Conservation (phyloP, 768 basidiomycete species). For the Hypsizygus marmoreus region DNA sequence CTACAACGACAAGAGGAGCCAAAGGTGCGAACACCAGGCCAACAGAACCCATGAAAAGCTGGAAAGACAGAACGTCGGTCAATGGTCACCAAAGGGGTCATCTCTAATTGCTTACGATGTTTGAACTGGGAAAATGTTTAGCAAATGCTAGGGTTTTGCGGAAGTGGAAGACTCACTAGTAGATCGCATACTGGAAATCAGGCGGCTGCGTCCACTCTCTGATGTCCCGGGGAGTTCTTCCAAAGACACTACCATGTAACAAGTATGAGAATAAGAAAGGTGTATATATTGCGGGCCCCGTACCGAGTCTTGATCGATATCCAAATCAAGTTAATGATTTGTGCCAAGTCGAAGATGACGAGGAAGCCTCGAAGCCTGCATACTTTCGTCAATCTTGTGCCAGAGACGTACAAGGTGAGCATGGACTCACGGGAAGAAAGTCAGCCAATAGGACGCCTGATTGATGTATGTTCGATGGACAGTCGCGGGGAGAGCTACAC, state of each 20-base stretch:
- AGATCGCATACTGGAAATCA: conserved; percentile 84
- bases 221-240: conserved; percentile 88
- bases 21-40: conserved; percentile 93
- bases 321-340: conserved; percentile 88
- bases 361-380: conserved; percentile 89
- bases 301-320: conserved; percentile 83
- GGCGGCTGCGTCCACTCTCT: conserved; percentile 90
- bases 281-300: too few relatives aligned
- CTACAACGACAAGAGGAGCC: conserved; percentile 86
- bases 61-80: conserved; percentile 17
- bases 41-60: conserved; percentile 92
- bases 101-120: conserved; percentile 52
- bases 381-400: neutral
- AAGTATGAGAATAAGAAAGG: too few relatives aligned
- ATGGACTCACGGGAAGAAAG: conserved; percentile 83
- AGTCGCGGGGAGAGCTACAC: conserved; percentile 59
- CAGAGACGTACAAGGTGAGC: neutral
- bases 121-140: conserved; percentile 41
- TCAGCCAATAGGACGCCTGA: conserved; percentile 91
- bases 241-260: conserved; percentile 69
- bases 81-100: conserved; percentile 9
- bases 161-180: conserved; percentile 58
- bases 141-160: conserved; percentile 11
- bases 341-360: conserved; percentile 92
- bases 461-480: conserved; percentile 91